A percentile compares a stretch with the other conserved stretches of the same genome.
Evolutionary conservation across 1,284 basidiomycete genomes (phyloP).

Genomic region (Porodaedalea pini): DNA sequence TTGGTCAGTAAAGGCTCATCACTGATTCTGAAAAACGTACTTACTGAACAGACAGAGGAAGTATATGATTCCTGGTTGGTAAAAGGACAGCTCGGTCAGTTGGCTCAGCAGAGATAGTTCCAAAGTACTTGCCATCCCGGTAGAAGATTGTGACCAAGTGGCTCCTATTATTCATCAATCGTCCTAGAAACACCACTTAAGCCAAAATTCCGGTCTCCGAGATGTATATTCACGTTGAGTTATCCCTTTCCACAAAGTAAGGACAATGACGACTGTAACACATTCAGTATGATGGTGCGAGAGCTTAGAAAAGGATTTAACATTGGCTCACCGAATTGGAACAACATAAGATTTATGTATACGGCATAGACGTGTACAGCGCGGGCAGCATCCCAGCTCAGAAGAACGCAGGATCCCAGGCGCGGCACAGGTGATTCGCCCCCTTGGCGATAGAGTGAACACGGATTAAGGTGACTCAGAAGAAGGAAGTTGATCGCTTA

Average conservation of each 20-base stretch:
- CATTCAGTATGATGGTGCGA: background rate
- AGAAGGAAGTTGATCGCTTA: background rate
- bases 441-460: background rate
- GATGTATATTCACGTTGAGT: background rate
- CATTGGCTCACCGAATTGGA: background rate
- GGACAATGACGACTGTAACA: background rate
- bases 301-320: background rate
- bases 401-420: background rate
- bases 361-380: background rate
- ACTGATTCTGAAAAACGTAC: background rate
- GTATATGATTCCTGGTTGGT: background rate
- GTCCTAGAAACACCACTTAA: background rate
- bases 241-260: background rate
- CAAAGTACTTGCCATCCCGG: background rate
- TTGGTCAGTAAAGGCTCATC: background rate
- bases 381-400: background rate
- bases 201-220: too few species aligned
- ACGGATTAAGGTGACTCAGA: background rate
- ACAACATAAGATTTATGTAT: background rate
- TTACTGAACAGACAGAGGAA: background rate
- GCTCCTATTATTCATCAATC: background rate
- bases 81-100: background rate
- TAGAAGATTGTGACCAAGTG: background rate
- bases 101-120: background rate
- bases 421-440: background rate